Evolutionary conservation across 1,284 basidiomycete species (phyloP).

Genomic region (Ceratobasidium sp.): DNA sequence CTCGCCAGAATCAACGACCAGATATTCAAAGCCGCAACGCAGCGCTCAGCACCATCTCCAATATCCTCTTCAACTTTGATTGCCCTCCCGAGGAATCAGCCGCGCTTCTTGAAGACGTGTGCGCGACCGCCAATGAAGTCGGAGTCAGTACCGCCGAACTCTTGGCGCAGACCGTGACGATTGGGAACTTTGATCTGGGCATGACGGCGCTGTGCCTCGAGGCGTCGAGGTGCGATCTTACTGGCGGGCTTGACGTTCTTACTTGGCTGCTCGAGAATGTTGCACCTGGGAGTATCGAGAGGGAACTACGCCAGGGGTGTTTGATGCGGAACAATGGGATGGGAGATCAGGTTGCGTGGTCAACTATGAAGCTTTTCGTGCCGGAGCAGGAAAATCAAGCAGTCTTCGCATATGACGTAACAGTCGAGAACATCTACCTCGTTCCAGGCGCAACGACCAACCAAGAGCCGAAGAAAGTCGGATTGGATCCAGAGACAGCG

Average conservation of each 20-base stretch:
- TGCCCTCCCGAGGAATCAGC: neutral
- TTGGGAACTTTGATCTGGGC: constrained; percentile 29
- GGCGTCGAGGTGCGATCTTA: constrained; percentile 20
- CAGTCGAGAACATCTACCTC: constrained; percentile 1
- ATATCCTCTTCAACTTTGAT: constrained; percentile 37
- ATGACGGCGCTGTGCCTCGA: constrained; percentile 32
- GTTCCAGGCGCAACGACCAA: neutral
- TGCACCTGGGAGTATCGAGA: neutral
- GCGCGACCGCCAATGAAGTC: constrained; percentile 23
- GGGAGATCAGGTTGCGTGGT: constrained; percentile 33
- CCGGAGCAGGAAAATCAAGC: constrained; percentile 14
- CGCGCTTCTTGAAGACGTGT: constrained; percentile 22
- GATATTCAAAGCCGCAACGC: constrained; percentile 17
- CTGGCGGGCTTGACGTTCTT: neutral
- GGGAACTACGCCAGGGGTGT: constrained; percentile 18
- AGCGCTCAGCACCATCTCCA: constrained; percentile 20
- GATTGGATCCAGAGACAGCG: neutral
- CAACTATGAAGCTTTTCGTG: constrained; percentile 27
- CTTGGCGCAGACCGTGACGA: constrained; percentile 3
- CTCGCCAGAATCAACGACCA: neutral
- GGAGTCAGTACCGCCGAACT: constrained; percentile 21
- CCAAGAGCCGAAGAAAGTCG: neutral
- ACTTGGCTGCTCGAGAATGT: constrained; percentile 25
- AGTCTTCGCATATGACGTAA: constrained; percentile 25
- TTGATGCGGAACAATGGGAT: constrained; percentile 32